A percentile compares a stretch with the other conserved stretches of the same genome.
phyloP scores from a whole-genome alignment of 306 rosid species.

The Corylus americana region DNA sequence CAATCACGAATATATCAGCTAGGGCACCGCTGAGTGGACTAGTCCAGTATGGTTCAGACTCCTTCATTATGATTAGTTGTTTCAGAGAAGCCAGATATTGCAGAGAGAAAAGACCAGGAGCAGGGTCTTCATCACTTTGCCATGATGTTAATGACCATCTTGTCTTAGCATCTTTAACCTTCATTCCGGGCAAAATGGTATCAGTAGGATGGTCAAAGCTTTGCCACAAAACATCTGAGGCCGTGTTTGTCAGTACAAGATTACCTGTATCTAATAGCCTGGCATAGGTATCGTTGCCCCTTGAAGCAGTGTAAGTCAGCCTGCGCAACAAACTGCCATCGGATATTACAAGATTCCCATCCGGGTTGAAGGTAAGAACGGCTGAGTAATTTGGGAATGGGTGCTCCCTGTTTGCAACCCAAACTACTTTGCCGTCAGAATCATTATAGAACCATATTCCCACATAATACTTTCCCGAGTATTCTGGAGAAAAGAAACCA shows the following conservation, averaged over 20 bases:
- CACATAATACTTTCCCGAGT: background rate
- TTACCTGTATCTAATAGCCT: background rate
- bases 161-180: background rate
- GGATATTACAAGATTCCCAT: background rate
- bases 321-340: background rate
- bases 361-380: background rate
- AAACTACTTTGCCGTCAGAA: background rate
- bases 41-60: background rate
- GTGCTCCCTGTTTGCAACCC: background rate
- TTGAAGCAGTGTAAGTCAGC: background rate
- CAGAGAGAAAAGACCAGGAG: background rate
- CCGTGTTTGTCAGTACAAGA: background rate
- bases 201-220: background rate
- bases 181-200: conserved; percentile 1
- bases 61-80: background rate
- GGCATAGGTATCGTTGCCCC: background rate
- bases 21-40: background rate
- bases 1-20: background rate
- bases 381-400: background rate
- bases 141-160: background rate
- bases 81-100: background rate
- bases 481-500: background rate
- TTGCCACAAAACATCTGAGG: background rate
- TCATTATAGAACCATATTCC: background rate
- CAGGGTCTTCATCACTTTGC: background rate